phyloP scores from a whole-genome alignment of 1,284 basidiomycete genomes.

The Rhodotorula mucilaginosa region DNA sequence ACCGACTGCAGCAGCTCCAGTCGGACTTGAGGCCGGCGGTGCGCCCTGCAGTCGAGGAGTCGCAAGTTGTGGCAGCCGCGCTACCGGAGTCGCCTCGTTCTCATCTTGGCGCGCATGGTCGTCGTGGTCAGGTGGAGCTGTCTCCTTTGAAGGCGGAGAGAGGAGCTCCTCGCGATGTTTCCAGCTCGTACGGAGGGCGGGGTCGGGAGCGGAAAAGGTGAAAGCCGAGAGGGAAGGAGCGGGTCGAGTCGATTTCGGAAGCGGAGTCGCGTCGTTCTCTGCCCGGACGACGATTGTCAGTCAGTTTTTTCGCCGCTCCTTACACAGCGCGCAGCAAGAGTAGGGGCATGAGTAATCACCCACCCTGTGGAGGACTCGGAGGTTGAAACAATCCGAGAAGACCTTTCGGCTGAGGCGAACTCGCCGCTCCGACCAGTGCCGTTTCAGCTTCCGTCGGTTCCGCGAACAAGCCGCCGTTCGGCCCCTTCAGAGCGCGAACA shows the following conservation, averaged over 20 bases:
- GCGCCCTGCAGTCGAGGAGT: neutral
- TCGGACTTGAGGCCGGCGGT: neutral
- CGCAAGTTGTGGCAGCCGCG: neutral
- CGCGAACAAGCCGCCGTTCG: constrained; percentile 23
- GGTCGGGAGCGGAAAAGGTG: constrained; percentile 7
- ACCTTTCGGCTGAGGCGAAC: neutral
- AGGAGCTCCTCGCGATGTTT: neutral
- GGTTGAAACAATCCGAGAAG: constrained; percentile 34
- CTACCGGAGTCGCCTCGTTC: constrained; percentile 9
- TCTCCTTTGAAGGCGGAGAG: neutral
- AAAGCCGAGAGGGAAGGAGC: constrained; percentile 12
- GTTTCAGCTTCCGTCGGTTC: neutral
- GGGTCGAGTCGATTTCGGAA: constrained; percentile 8
- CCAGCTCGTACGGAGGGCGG: constrained; percentile 4
- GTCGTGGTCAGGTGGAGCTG: neutral
- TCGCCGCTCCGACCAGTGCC: neutral
- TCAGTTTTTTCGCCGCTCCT: neutral
- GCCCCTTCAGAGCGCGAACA: constrained; percentile 26
- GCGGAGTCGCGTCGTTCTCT: neutral
- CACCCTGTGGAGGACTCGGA: constrained; percentile 10
- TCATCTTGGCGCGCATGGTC: neutral
- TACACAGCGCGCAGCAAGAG: neutral
- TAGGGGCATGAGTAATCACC: neutral
- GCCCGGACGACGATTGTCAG: neutral
- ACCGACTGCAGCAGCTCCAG: neutral